These are phyloP conservation scores for Myriangium duriaei DNA, from an alignment of 2,329 filamentous ascomycete genomes.

Conservation along the genomic window DNA sequence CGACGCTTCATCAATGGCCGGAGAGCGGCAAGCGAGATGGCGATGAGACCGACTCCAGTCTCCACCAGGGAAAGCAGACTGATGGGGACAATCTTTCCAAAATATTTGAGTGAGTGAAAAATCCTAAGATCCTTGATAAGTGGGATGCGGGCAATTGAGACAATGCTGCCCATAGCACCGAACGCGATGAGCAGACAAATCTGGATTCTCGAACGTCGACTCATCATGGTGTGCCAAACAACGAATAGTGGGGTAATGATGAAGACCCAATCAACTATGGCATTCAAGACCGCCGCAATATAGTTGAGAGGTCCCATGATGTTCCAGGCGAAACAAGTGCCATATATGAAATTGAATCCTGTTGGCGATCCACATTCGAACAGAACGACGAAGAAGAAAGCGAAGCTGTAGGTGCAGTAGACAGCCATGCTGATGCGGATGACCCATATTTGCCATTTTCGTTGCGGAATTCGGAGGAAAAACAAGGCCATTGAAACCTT, in stretches of 20 bases:
- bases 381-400: conserved; percentile 22
- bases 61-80: conserved; percentile 3
- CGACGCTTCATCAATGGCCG: conserved; percentile 2
- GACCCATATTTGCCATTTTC: conserved; percentile 25
- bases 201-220: conserved; percentile 1
- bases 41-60: conserved; percentile 6
- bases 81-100: not conserved
- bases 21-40: conserved; percentile 3
- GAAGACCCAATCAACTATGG: conserved; percentile 4
- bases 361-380: conserved; percentile 14
- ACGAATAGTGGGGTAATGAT: conserved; percentile 2
- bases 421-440: conserved; percentile 17
- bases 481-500: conserved; percentile 36
- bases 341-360: not conserved
- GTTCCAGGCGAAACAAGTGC: not conserved
- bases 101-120: not conserved
- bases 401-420: conserved; percentile 23
- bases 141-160: conserved; percentile 5
- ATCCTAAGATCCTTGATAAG: not conserved
- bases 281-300: conserved; percentile 3
- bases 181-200: conserved; percentile 1
- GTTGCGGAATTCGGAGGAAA: conserved; percentile 30
- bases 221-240: conserved; percentile 2
- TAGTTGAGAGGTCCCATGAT: not conserved
- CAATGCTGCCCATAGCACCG: conserved; percentile 2